Conservation (phyloP, 1,139 yeast genomes). For the Suzukiozyma palmioleophila region DNA sequence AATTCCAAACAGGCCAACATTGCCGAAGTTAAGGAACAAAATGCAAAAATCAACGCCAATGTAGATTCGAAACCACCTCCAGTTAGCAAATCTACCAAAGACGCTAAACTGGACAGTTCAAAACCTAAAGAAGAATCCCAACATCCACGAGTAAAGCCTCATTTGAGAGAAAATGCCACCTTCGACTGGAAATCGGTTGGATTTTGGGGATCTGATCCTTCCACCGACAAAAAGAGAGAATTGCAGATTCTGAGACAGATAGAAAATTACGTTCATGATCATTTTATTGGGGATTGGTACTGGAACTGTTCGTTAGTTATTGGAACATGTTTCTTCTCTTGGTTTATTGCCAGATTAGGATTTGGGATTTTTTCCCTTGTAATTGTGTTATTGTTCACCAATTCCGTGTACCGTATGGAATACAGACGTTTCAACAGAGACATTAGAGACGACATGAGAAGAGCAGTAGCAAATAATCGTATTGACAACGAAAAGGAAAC, state of each 20-base stretch:
- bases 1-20: slow-evolving; percentile 13
- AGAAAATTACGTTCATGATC: slow-evolving; percentile 62
- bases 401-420: slow-evolving; percentile 66
- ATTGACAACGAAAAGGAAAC: slow-evolving; percentile 63
- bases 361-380: slow-evolving; percentile 56
- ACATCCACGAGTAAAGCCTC: slow-evolving; percentile 5
- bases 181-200: slow-evolving; percentile 43
- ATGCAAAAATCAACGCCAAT: slow-evolving; percentile 17
- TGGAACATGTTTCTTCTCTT: slow-evolving; percentile 70
- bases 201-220: slow-evolving; percentile 28
- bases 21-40: slow-evolving; percentile 30
- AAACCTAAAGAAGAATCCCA: neutral
- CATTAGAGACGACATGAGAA: slow-evolving; percentile 67
- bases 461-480: slow-evolving; percentile 55
- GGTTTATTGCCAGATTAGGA: slow-evolving; percentile 55
- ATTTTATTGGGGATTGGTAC: slow-evolving; percentile 67
- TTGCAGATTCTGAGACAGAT: slow-evolving; percentile 27
- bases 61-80: slow-evolving; percentile 11
- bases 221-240: slow-evolving; percentile 22
- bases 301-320: slow-evolving; percentile 60
- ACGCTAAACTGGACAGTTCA: neutral
- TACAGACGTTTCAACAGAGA: slow-evolving; percentile 70
- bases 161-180: slow-evolving; percentile 28
- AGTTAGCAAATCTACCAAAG: slow-evolving; percentile 4
- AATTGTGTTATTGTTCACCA: slow-evolving; percentile 54